Conservation (phyloP, 2,329 filamentous ascomycete genomes). For the Xylariaceae sp. region DNA sequence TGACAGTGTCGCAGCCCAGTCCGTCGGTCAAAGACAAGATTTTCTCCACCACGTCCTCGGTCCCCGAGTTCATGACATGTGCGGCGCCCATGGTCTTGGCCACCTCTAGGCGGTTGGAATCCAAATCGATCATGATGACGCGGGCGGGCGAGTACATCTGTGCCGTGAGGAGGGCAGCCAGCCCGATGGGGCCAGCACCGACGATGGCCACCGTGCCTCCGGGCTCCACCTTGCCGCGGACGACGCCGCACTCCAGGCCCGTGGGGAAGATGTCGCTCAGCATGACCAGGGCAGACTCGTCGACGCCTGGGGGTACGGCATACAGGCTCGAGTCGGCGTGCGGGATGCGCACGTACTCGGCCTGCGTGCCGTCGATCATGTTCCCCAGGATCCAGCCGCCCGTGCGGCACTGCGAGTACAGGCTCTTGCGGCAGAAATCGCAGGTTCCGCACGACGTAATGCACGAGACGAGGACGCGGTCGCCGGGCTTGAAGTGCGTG, state of each 20-base stretch:
- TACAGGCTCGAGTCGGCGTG: neutral
- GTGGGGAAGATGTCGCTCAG: neutral
- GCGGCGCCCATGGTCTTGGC: neutral
- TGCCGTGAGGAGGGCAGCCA: neutral
- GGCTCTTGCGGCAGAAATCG: neutral
- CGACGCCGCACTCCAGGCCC: neutral
- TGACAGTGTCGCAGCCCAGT: neutral
- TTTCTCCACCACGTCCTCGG: neutral
- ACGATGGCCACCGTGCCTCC: neutral
- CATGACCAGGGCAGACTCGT: neutral
- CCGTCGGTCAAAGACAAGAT: neutral
- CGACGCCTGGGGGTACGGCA: neutral
- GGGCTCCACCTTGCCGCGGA: neutral
- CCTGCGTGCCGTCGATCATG: neutral
- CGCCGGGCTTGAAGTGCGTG: neutral
- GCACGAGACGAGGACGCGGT: neutral
- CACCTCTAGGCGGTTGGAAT: neutral
- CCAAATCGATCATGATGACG: neutral
- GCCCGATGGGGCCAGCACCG: neutral
- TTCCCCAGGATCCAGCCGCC: neutral
- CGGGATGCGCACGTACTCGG: neutral
- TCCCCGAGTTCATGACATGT: neutral
- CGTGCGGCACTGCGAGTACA: neutral
- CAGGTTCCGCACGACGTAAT: neutral
- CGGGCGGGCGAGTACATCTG: neutral